Conservation (phyloP, 306 rosid genomes). For the Astragalus glycyphyllos region DNA sequence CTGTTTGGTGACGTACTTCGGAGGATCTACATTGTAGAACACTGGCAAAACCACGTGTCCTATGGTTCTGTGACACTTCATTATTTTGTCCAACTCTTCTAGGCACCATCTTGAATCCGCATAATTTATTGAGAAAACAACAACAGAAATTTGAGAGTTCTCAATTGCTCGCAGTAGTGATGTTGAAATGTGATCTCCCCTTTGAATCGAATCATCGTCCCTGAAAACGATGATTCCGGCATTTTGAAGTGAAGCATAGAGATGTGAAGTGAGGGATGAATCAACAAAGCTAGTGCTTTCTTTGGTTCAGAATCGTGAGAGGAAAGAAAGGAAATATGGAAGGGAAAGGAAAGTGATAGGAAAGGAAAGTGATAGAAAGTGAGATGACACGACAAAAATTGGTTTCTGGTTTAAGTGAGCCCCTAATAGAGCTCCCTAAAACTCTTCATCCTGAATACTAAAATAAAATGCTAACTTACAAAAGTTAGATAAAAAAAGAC, state of each 20-base stretch:
- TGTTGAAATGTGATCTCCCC: neutral
- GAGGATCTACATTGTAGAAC: constrained; percentile 3
- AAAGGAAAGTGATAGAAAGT: too few species aligned
- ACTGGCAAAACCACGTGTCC: constrained; percentile 17
- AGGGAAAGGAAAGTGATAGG: neutral
- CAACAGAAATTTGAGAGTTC: neutral
- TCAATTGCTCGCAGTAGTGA: neutral
- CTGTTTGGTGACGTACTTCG: neutral
- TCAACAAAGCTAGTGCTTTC: too few species aligned
- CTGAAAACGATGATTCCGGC: neutral
- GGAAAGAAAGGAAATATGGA: too few species aligned
- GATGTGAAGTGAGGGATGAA: neutral
- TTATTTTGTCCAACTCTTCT: neutral
- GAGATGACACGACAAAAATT: too few species aligned
- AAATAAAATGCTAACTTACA: too few species aligned
- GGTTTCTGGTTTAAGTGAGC: too few species aligned
- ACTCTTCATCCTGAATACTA: too few species aligned
- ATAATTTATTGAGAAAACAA: neutral
- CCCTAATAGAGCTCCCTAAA: too few species aligned
- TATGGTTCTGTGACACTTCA: neutral
- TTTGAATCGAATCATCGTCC: neutral
- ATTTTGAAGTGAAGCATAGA: neutral
- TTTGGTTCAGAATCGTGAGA: too few species aligned
- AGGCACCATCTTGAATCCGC: neutral
- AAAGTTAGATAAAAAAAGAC: too few species aligned